Evolutionary conservation across 805 yeast genomes (phyloP), one percentile per base, ranked within the genome.

Genomic region (Saccharomyces eubayanus): DNA sequence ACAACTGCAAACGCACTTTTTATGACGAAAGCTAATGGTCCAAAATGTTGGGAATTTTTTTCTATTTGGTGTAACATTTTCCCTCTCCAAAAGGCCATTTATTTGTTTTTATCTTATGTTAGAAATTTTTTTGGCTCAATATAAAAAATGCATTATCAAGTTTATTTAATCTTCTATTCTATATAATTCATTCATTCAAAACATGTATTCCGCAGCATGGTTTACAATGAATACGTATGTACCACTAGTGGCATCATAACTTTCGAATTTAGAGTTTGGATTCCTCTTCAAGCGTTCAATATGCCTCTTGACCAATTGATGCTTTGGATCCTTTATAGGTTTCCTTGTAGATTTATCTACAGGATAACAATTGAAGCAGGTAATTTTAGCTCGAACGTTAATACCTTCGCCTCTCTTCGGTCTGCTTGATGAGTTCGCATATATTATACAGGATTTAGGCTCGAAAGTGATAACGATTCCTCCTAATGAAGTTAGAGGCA

Each of bases 381-480:
- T 81, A 49, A 90, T 81, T 53, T 77, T 77, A 6, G 87, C 86
- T 4, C 85, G 84, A 30, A 87, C 76, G 64, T 91, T 91, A 57
- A 92, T 76, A 0, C 96, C 97, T 62, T 88, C 88, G 6, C 96
- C 97, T 43, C 69, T 65, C 47, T 74, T 71, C 12, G 96, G 95
- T 59, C 77, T 80, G 28, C 67, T 69, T 27, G 78, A 80, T 1
- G 64, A 60, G 53, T 84, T 84, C 0, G 96, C 96, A 70, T 90
- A 91, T 1, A 90, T 77, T 1, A 81, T 73, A 68, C 88, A 83
- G 11, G 81, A 72, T 61, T 80, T 82, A 36, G 79, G 73, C 29
- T 77, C 79, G 61, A 92, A 81, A 1, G 77, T 71, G 43, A 91
- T 78, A 14, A 87, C 60, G 29, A 78, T 81, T 16, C 90, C 89